Evolutionary conservation across 768 basidiomycete genomes (phyloP).

Genomic region (Termitomyces sp.): DNA sequence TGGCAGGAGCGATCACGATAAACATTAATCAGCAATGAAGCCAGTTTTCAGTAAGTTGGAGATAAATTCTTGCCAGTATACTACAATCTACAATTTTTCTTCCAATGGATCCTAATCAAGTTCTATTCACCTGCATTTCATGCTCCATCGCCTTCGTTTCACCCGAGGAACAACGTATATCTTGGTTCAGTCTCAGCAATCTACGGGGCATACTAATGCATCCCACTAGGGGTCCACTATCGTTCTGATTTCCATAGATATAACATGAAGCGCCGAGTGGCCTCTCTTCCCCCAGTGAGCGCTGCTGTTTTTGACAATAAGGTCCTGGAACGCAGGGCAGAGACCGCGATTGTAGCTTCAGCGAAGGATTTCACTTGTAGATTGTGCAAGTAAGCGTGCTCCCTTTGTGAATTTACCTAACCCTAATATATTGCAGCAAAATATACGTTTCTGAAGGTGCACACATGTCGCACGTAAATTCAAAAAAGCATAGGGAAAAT

Average conservation of each 20-base stretch:
- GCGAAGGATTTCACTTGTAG: conserved; percentile 60
- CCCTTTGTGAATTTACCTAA: conserved; percentile 1
- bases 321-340: conserved; percentile 69
- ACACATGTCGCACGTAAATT: conserved; percentile 80
- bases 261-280: conserved; percentile 96
- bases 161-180: conserved; percentile 78
- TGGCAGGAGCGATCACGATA: neutral
- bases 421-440: conserved; percentile 49
- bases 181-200: neutral
- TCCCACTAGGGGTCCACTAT: conserved; percentile 69
- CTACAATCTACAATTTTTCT: neutral
- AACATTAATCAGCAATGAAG: conserved; percentile 3
- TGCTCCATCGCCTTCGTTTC: conserved; percentile 84
- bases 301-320: conserved; percentile 80
- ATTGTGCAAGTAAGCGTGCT: conserved; percentile 71
- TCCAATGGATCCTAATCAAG: conserved; percentile 27
- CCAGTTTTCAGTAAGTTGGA: neutral
- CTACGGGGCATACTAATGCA: conserved; percentile 1
- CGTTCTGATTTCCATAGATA: conserved; percentile 94
- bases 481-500: conserved; percentile 84
- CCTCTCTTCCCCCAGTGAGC: conserved; percentile 81
- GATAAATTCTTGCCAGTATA: neutral
- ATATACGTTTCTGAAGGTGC: conserved; percentile 85
- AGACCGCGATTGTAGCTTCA: conserved; percentile 66
- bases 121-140: conserved; percentile 81